phyloP scores from a whole-genome alignment of 768 basidiomycete genomes.

The Podaxis sp. region DNA sequence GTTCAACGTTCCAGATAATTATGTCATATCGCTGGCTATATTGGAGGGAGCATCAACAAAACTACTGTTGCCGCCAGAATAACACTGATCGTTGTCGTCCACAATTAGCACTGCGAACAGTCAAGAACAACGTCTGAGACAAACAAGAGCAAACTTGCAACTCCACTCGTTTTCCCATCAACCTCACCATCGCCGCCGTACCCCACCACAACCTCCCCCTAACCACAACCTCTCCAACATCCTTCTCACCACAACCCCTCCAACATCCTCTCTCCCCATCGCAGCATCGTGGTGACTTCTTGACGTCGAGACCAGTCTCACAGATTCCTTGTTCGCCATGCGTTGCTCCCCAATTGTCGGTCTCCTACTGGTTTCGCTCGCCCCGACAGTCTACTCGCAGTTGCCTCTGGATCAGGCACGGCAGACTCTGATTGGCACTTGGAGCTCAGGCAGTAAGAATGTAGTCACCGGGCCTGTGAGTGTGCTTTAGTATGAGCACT shows the following conservation, averaged over 20 bases:
- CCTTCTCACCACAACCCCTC: constrained; percentile 5
- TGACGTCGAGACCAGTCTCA: neutral
- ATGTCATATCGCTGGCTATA: neutral
- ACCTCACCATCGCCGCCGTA: constrained; percentile 22
- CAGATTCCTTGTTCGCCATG: constrained; percentile 27
- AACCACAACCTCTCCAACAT: constrained; percentile 7
- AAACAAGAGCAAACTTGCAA: constrained; percentile 27
- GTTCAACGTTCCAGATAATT: neutral
- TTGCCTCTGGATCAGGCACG: neutral
- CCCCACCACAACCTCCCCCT: constrained; percentile 10
- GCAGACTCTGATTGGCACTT: constrained; percentile 61
- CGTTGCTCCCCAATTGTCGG: constrained; percentile 33
- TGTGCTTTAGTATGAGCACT: constrained; percentile 17
- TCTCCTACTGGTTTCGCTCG: constrained; percentile 34
- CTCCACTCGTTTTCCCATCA: constrained; percentile 26
- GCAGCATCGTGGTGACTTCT: neutral
- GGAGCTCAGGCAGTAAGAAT: constrained; percentile 73
- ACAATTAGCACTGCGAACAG: neutral
- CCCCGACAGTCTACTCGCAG: constrained; percentile 17
- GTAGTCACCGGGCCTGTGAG: constrained; percentile 83
- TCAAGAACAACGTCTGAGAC: constrained; percentile 17
- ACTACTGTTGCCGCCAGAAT: neutral
- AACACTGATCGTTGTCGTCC: constrained; percentile 5
- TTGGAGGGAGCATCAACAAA: neutral
- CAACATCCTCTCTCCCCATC: constrained; percentile 1